These are phyloP conservation scores for Yarrowia osloensis DNA, from an alignment of 805 yeast genomes.

Conservation along the genomic window DNA sequence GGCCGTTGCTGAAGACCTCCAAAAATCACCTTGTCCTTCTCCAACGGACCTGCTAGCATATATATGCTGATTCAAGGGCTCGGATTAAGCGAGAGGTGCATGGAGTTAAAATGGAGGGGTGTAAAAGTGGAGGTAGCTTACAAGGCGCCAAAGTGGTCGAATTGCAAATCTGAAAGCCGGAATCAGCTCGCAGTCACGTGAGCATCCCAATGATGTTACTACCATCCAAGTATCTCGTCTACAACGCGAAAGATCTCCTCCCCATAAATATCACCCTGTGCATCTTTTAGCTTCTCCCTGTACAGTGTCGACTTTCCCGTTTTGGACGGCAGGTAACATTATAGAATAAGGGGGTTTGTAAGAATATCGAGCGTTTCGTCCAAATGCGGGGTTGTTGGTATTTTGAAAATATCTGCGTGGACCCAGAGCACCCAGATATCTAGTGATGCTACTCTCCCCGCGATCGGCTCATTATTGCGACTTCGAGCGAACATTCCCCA, in stretches of 20 bases:
- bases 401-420: too few species aligned
- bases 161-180: background rate
- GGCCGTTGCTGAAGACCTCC: background rate
- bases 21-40: background rate
- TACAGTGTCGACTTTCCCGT: conserved; percentile 8
- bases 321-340: background rate
- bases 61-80: conserved; percentile 3
- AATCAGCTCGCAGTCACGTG: background rate
- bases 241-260: background rate
- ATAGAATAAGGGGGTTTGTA: background rate
- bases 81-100: conserved; percentile 8
- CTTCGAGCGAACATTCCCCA: background rate
- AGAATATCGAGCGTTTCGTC: background rate
- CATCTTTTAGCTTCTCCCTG: background rate
- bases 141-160: background rate
- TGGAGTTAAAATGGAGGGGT: conserved; percentile 13
- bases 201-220: background rate
- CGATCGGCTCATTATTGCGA: background rate
- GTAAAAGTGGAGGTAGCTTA: background rate
- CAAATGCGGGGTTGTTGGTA: too few species aligned
- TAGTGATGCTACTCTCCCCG: too few species aligned
- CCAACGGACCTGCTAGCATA: background rate
- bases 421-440: too few species aligned
- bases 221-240: background rate
- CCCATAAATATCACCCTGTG: background rate